phyloP scores from a whole-genome alignment of 2,329 filamentous ascomycete species.

The Pseudogymnoascus sp. region DNA sequence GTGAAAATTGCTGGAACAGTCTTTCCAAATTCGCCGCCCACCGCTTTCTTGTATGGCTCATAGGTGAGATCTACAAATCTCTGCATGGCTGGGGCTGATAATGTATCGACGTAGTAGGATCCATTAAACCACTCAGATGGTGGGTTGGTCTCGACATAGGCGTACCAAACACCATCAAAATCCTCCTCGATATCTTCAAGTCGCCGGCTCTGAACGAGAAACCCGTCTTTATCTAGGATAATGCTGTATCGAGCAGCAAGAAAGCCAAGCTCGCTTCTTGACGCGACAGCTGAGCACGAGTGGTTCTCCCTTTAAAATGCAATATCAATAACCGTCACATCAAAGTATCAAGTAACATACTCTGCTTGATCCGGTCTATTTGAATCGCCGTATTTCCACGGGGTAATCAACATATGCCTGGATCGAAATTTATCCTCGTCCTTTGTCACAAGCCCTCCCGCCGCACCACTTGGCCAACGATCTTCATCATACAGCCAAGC shows the following conservation, averaged over 20 bases:
- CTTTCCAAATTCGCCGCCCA: conserved; percentile 26
- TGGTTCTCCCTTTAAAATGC: neutral
- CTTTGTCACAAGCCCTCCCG: conserved; percentile 25
- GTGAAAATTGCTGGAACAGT: conserved; percentile 29
- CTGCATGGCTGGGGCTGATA: conserved; percentile 24
- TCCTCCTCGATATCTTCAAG: conserved; percentile 19
- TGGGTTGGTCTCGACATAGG: conserved; percentile 28
- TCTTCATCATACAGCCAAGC: conserved; percentile 30
- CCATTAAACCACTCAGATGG: conserved; percentile 28
- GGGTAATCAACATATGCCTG: conserved; percentile 27
- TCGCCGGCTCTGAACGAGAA: conserved; percentile 20
- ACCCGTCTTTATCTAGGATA: conserved; percentile 21
- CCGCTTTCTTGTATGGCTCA: conserved; percentile 25
- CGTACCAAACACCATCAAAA: conserved; percentile 25
- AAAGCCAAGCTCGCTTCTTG: conserved; percentile 22
- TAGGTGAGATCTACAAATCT: conserved; percentile 28
- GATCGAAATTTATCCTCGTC: conserved; percentile 23
- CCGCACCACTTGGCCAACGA: conserved; percentile 28
- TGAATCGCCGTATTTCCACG: conserved; percentile 9
- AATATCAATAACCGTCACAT: neutral
- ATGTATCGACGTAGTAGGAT: conserved; percentile 28
- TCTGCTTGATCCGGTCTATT: neutral
- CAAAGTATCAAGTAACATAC: neutral
- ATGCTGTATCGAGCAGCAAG: conserved; percentile 24
- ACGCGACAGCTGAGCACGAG: conserved; percentile 14